Percentiles rank a stretch among this genome's conserved stretches.
These are phyloP conservation scores for Talaromyces sp. DNA, from an alignment of 2,329 filamentous ascomycete genomes.

Conservation along the genomic window DNA sequence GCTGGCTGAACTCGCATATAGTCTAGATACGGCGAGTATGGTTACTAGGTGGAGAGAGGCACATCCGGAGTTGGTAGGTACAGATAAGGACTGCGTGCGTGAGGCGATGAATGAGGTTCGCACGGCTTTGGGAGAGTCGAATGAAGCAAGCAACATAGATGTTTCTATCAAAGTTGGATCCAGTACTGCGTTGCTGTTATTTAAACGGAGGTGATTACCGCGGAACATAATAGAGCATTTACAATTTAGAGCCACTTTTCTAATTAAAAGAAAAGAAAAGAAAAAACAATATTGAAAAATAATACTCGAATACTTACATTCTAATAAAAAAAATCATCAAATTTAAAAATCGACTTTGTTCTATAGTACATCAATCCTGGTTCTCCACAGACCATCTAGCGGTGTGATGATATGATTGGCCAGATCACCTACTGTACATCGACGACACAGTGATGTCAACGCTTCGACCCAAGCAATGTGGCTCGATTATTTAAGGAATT, in stretches of 20 bases:
- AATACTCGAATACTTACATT: no score
- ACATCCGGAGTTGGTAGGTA: slow-evolving; percentile 29
- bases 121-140: slow-evolving; percentile 1
- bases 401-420: no score
- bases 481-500: no score
- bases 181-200: slow-evolving; percentile 8
- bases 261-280: no score
- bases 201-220: slow-evolving; percentile 14
- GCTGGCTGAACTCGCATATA: slow-evolving; percentile 17
- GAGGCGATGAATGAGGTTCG: slow-evolving; percentile 8
- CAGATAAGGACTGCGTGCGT: slow-evolving; percentile 27
- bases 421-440: no score
- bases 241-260: not conserved
- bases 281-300: no score
- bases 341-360: no score
- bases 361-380: no score
- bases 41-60: slow-evolving; percentile 39
- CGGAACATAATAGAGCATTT: not conserved
- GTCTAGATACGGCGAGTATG: slow-evolving; percentile 31
- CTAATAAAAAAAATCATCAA: no score
- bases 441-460: no score
- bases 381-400: no score
- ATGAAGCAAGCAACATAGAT: not conserved
- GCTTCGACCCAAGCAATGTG: no score
- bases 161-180: slow-evolving; percentile 6